Base-by-base conservation (phyloP, 2,329 filamentous ascomycete genomes). In the Talaromyces funiculosus region DNA sequence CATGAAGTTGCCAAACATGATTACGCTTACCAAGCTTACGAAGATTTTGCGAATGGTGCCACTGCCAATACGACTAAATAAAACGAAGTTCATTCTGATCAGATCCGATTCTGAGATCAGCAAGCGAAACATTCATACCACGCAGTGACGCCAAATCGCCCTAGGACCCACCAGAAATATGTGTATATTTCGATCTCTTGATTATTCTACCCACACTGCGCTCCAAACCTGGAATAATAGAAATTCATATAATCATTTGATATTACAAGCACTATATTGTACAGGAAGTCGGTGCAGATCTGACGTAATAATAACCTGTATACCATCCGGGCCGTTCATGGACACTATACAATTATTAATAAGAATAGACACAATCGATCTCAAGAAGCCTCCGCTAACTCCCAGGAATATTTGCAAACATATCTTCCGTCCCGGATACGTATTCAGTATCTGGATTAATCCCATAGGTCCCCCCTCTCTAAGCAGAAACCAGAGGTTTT, bases 1-100 rank as follows among this genome's bases (percentile, higher is more conserved):
- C 33, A 20, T 54, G 51, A 54, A 37, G 49, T 54, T 54, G 8
- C 20, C 1, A 54, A 54, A 33, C 51, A 38, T 54, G 33, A 54
- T 38, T 38, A 54, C 18, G 31, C 51, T 54, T 54, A 54, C 51
- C 31, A 3, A 54, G 51, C 12, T 38, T 38, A 54, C 7, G 24
- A 54, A 54, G 31, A 38, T 26, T n/a, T 2, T 9, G 9, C 29
- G 2, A 9, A 9, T 31, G 29, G 6, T 31, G 29, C 29, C 9
- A 31, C 29, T 31, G 9, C 29, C 2, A 9, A 5, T 31, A 1
- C 29, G 6, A 31, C 29, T 31, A 31, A 31, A 5, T 35, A 35
- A 35, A 12, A n/a, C n/a, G n/a, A n/a, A n/a, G n/a, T n/a, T n/a
- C n/a, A n/a, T n/a, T n/a, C n/a, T n/a, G n/a, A n/a, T n/a, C n/a